Evolutionary conservation across 805 yeast species (phyloP).

Genomic region (Candida nonsorbophila): DNA sequence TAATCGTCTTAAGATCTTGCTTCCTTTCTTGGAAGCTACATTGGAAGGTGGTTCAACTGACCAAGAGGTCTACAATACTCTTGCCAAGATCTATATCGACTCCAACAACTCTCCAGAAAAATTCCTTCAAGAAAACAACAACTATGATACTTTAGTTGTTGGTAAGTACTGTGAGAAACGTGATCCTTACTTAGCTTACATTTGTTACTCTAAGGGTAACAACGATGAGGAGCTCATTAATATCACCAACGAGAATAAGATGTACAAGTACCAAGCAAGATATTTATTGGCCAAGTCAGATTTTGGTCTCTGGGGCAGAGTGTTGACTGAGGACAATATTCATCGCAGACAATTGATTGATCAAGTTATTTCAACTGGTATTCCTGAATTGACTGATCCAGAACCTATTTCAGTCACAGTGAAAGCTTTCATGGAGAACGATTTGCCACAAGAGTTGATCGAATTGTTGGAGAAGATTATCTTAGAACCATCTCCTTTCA

Average conservation of each 20-base stretch:
- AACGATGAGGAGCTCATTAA: slow-evolving; percentile 85
- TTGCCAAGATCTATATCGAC: slow-evolving; percentile 97
- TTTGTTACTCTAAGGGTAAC: slow-evolving; percentile 92
- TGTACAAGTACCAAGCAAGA: slow-evolving; percentile 99
- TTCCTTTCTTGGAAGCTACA: slow-evolving; percentile 90
- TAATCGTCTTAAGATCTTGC: slow-evolving; percentile 82
- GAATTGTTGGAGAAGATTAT: slow-evolving; percentile 94
- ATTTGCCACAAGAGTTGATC: slow-evolving; percentile 86
- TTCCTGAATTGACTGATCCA: slow-evolving; percentile 89
- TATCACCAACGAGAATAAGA: slow-evolving; percentile 93
- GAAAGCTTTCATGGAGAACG: slow-evolving; percentile 93
- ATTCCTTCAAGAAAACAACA: slow-evolving; percentile 84
- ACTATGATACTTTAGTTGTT: slow-evolving; percentile 88
- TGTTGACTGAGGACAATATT: slow-evolving; percentile 65
- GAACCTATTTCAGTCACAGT: slow-evolving; percentile 92
- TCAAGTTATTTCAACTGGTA: slow-evolving; percentile 92
- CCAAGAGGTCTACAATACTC: slow-evolving; percentile 86
- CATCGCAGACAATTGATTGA: slow-evolving; percentile 91
- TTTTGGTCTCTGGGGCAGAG: slow-evolving; percentile 72
- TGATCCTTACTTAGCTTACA: slow-evolving; percentile 96
- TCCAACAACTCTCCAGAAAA: slow-evolving; percentile 97
- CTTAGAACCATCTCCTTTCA: slow-evolving; percentile 95
- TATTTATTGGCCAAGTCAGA: slow-evolving; percentile 89
- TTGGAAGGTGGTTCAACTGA: slow-evolving; percentile 81
- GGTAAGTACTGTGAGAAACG: slow-evolving; percentile 99